Percentiles rank a stretch among this genome's conserved stretches.
phyloP scores from a whole-genome alignment of 495 filamentous ascomycete species.

The Trypethelium eluteriae region DNA sequence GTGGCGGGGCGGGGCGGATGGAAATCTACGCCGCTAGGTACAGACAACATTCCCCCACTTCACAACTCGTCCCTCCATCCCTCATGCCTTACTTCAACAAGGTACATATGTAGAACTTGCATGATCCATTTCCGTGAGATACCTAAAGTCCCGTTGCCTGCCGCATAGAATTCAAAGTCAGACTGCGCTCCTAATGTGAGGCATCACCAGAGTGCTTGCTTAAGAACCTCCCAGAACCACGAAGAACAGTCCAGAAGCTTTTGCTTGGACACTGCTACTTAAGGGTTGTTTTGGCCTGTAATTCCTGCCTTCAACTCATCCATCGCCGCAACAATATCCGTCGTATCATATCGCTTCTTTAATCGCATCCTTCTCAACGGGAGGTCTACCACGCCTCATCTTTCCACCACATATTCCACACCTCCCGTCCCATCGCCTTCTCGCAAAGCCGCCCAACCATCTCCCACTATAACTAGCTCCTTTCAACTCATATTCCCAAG shows the following conservation, averaged over 20 bases:
- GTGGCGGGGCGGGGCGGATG: slow-evolving; percentile 3
- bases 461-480: neutral
- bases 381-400: neutral
- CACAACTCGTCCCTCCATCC: neutral
- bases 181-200: too few relatives aligned
- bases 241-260: slow-evolving; percentile 4
- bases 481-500: slow-evolving; percentile 6
- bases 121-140: neutral
- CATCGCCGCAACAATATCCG: too few relatives aligned
- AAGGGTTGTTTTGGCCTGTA: too few relatives aligned
- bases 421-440: neutral
- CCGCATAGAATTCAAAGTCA: neutral
- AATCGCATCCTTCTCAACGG: too few relatives aligned
- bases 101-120: too few relatives aligned
- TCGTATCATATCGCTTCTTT: too few relatives aligned
- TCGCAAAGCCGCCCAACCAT: neutral
- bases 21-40: too few relatives aligned
- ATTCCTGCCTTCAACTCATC: too few relatives aligned
- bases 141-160: neutral
- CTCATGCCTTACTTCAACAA: neutral
- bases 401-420: neutral
- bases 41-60: too few relatives aligned
- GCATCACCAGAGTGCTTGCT: too few relatives aligned
- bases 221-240: neutral
- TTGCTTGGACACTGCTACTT: neutral